Conservation (phyloP, 495 filamentous ascomycete genomes). For the Astrothelium subdiscretum region DNA sequence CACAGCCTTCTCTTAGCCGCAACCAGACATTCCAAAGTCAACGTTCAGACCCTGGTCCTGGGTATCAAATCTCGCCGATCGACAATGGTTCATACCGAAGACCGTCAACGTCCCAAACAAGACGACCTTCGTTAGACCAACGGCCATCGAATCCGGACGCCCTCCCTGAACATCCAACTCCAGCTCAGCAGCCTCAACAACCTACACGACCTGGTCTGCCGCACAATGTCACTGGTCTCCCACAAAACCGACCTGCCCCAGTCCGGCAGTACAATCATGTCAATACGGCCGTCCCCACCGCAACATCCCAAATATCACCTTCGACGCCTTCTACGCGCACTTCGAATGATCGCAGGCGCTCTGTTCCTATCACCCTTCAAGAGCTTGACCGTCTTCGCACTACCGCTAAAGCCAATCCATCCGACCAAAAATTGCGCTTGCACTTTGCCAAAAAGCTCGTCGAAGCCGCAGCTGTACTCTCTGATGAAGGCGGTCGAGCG, state of each 20-base stretch:
- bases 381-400: conserved; percentile 67
- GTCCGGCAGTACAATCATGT: conserved; percentile 57
- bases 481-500: conserved; percentile 52
- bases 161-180: conserved; percentile 61
- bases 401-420: conserved; percentile 53
- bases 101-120: conserved; percentile 9
- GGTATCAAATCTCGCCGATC: background rate
- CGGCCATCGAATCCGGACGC: conserved; percentile 40
- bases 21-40: conserved; percentile 15
- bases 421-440: conserved; percentile 59
- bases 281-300: conserved; percentile 25
- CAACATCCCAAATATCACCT: conserved; percentile 24
- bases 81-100: background rate
- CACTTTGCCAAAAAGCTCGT: conserved; percentile 72
- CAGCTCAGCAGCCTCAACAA: conserved; percentile 26
- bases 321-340: conserved; percentile 12
- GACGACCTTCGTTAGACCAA: conserved; percentile 27
- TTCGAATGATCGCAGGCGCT: conserved; percentile 7
- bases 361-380: conserved; percentile 54
- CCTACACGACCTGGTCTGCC: conserved; percentile 67
- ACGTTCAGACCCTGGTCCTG: conserved; percentile 21
- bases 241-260: conserved; percentile 48
- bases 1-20: conserved; percentile 13
- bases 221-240: conserved; percentile 39
- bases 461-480: conserved; percentile 69